phyloP scores from a whole-genome alignment of 768 basidiomycete genomes.

The Goffeauzyma gilvescens region DNA sequence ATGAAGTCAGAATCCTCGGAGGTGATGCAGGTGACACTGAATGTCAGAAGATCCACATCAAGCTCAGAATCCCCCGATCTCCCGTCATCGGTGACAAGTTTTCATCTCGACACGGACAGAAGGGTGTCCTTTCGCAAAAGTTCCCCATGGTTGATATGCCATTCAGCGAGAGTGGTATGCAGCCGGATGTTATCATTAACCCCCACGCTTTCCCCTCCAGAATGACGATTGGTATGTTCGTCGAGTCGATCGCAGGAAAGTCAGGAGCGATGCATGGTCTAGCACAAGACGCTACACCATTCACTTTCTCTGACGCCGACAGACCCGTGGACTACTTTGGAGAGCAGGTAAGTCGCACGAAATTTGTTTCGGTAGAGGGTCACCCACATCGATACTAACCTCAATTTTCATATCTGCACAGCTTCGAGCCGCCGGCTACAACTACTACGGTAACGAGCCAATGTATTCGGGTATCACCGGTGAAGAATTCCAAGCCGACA shows the following conservation, averaged over 20 bases:
- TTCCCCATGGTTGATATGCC: conserved; percentile 98
- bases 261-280: conserved; percentile 96
- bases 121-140: conserved; percentile 98
- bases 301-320: conserved; percentile 92
- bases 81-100: conserved; percentile 99
- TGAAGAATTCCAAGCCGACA: conserved; percentile 94
- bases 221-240: conserved; percentile 99
- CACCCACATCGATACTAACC: too few relatives aligned
- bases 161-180: conserved; percentile 95
- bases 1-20: conserved; percentile 77
- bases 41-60: conserved; percentile 80
- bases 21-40: conserved; percentile 71
- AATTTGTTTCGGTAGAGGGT: neutral
- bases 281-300: conserved; percentile 95
- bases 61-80: conserved; percentile 74
- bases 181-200: conserved; percentile 98
- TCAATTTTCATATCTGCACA: conserved; percentile 35
- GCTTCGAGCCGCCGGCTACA: conserved; percentile 80
- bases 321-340: conserved; percentile 97
- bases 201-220: conserved; percentile 98
- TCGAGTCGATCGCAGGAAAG: conserved; percentile 99
- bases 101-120: conserved; percentile 95
- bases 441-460: conserved; percentile 96
- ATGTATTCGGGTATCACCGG: conserved; percentile 99
- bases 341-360: conserved; percentile 32